Percentiles rank a stretch among this genome's conserved stretches.
These are phyloP conservation scores for Coemansia erecta DNA, from an alignment of 192 early-diverging fungal species.

Conservation along the genomic window DNA sequence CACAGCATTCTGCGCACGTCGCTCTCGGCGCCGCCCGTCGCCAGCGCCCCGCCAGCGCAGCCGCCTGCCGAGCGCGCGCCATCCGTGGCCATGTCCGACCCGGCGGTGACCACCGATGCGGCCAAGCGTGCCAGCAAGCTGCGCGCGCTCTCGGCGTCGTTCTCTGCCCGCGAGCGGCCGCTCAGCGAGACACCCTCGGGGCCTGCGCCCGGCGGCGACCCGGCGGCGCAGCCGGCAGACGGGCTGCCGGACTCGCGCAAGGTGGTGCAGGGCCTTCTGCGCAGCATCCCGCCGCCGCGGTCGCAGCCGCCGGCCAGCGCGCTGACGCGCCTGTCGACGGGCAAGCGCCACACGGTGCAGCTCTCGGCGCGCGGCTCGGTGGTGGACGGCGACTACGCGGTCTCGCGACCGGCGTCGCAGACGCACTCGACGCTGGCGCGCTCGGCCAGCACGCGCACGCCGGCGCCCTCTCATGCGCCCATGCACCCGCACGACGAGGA, in stretches of 20 bases:
- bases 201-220: background rate
- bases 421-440: slow-evolving; percentile 6
- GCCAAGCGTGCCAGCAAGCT: slow-evolving; percentile 12
- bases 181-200: background rate
- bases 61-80: background rate
- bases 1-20: slow-evolving; percentile 41
- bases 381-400: slow-evolving; percentile 15
- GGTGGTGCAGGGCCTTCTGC: slow-evolving; percentile 46
- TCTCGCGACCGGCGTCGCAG: slow-evolving; percentile 8
- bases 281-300: slow-evolving; percentile 44
- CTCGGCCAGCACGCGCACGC: slow-evolving; percentile 18
- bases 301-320: slow-evolving; percentile 42
- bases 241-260: slow-evolving; percentile 45
- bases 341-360: slow-evolving; percentile 52
- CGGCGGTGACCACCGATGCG: background rate
- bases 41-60: slow-evolving; percentile 14
- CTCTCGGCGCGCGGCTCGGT: slow-evolving; percentile 20
- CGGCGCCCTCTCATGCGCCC: no score
- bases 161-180: slow-evolving; percentile 3
- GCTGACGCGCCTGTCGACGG: slow-evolving; percentile 19
- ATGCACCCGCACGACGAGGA: no score
- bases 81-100: background rate
- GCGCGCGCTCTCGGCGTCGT: slow-evolving; percentile 4
- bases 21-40: slow-evolving; percentile 28
- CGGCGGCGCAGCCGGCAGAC: background rate